A percentile compares a stretch with the other conserved stretches of the same genome.
Evolutionary conservation across 2,329 filamentous ascomycete genomes (phyloP).

Genomic region (Aureobasidium melanogenum): DNA sequence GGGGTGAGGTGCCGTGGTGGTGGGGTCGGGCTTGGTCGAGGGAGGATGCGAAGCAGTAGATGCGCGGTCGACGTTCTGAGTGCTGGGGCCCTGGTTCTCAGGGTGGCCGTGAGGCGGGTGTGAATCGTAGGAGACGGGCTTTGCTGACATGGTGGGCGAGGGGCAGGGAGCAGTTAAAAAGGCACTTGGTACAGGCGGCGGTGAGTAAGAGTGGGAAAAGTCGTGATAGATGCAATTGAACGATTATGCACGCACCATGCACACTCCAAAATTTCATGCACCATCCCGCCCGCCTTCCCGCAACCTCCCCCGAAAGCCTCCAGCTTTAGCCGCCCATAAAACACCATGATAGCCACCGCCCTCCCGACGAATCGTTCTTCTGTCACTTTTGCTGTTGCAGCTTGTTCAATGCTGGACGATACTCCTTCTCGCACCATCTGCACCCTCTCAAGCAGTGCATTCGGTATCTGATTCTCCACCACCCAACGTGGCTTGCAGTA

Average conservation of each 20-base stretch:
- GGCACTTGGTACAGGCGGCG: background rate
- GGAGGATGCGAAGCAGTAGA: constrained; percentile 26
- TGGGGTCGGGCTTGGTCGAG: constrained; percentile 24
- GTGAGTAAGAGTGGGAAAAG: constrained; percentile 7
- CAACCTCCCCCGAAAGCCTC: background rate
- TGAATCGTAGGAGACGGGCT: constrained; percentile 18
- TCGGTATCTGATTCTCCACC: background rate
- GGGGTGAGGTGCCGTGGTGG: constrained; percentile 15
- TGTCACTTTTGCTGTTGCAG: background rate
- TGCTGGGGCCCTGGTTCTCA: constrained; percentile 20
- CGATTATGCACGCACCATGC: background rate
- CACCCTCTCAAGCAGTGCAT: background rate
- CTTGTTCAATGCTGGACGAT: background rate
- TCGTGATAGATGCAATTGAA: background rate
- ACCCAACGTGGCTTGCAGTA: constrained; percentile 8
- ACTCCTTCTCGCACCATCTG: background rate
- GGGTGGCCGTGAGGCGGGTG: constrained; percentile 24
- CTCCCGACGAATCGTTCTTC: background rate
- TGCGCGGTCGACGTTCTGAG: constrained; percentile 21
- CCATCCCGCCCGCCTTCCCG: background rate
- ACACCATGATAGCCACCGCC: background rate
- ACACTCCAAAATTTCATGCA: constrained; percentile 7
- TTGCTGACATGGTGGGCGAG: constrained; percentile 21
- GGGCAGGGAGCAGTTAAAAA: background rate
- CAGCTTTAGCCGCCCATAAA: background rate